Conservation (phyloP, 306 rosid species). For the Acacia confusa region DNA sequence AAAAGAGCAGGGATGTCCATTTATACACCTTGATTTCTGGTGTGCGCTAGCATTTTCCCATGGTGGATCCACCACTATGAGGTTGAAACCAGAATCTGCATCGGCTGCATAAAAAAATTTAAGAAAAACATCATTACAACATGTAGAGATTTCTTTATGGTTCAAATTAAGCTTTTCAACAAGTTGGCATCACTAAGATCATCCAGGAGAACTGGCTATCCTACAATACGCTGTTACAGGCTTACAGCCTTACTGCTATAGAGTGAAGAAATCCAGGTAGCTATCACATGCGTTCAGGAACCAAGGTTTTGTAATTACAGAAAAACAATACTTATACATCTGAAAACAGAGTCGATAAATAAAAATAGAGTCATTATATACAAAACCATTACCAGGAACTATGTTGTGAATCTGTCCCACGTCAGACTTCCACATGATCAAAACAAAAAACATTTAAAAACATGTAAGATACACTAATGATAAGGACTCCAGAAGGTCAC, state of each 20-base stretch:
- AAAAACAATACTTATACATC: background rate
- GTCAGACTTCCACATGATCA: conserved; percentile 84
- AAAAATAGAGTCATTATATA: conserved; percentile 18
- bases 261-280: conserved; percentile 4
- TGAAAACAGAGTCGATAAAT: conserved; percentile 3
- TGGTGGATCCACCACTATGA: conserved; percentile 86
- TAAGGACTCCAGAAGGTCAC: background rate
- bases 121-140: background rate
- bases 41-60: conserved; percentile 96
- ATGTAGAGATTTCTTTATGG: background rate
- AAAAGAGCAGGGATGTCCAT: background rate
- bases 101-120: conserved; percentile 43
- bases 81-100: conserved; percentile 67
- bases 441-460: conserved; percentile 40
- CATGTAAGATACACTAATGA: conserved; percentile 44
- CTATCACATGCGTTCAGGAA: background rate
- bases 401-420: conserved; percentile 85
- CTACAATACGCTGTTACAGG: background rate
- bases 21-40: conserved; percentile 67
- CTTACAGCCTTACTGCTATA: background rate
- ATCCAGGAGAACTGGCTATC: conserved; percentile 21
- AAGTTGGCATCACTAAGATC: conserved; percentile 18
- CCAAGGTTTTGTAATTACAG: conserved; percentile 10
- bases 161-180: conserved; percentile 20
- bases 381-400: conserved; percentile 80